Conservation (phyloP, 495 filamentous ascomycete genomes). For the Aspergillus biplanus region DNA sequence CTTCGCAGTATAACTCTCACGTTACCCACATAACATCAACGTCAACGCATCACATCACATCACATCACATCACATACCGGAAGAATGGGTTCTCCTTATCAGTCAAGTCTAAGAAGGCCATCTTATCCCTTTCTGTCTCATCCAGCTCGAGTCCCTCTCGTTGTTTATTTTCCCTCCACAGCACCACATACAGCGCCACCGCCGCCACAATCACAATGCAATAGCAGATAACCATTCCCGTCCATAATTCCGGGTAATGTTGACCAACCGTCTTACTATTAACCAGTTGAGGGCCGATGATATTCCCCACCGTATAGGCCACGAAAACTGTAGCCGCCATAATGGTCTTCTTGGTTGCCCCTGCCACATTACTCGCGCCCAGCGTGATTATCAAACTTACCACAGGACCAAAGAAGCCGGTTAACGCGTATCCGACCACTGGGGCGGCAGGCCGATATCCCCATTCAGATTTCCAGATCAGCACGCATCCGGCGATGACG, state of each 20-base stretch:
- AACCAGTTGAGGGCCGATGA: slow-evolving; percentile 72
- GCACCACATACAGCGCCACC: slow-evolving; percentile 56
- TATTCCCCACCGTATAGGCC: slow-evolving; percentile 74
- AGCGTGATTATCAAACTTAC: slow-evolving; percentile 67
- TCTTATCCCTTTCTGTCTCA: slow-evolving; percentile 62
- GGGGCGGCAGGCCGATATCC: slow-evolving; percentile 62
- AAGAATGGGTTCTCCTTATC: slow-evolving; percentile 79
- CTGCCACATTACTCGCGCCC: slow-evolving; percentile 74
- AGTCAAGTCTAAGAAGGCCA: slow-evolving; percentile 74
- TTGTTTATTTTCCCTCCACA: slow-evolving; percentile 59
- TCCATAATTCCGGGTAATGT: slow-evolving; percentile 74
- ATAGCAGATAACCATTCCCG: slow-evolving; percentile 73
- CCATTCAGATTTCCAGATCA: slow-evolving; percentile 77
- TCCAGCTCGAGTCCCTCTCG: slow-evolving; percentile 52
- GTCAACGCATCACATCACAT: neutral
- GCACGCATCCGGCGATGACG: slow-evolving; percentile 71
- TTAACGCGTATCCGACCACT: slow-evolving; percentile 69
- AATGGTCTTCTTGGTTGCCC: slow-evolving; percentile 76
- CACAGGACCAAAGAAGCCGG: slow-evolving; percentile 70
- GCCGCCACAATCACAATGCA: slow-evolving; percentile 66
- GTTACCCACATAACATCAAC: no score
- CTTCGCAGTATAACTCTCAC: no score
- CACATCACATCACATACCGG: slow-evolving; percentile 63
- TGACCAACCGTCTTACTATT: slow-evolving; percentile 59
- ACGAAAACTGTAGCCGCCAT: slow-evolving; percentile 75